These are phyloP conservation scores for Echeveria elegans DNA, from an alignment of 164 flowering plant species.

Conservation along the genomic window DNA sequence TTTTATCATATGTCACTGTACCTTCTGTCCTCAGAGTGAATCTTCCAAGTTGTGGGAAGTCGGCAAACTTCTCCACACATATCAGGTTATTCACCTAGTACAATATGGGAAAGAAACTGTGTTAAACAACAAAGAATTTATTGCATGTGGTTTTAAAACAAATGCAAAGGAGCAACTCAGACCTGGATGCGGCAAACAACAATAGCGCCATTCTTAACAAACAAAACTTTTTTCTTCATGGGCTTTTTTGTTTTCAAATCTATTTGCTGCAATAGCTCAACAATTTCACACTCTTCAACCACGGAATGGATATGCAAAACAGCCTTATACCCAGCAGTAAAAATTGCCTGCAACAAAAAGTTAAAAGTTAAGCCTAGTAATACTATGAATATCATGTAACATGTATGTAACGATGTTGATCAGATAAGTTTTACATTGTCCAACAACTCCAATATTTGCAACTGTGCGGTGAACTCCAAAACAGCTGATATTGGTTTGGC, in stretches of 20 bases:
- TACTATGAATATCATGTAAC: neutral
- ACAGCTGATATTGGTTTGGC: constrained; percentile 67
- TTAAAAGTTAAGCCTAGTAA: neutral
- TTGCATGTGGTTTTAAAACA: neutral
- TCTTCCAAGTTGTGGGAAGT: no score
- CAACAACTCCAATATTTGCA: constrained; percentile 85
- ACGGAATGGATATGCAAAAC: constrained; percentile 86
- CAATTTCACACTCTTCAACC: constrained; percentile 96
- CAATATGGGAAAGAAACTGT: neutral
- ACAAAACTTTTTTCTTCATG: constrained; percentile 77
- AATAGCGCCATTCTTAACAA: constrained; percentile 87
- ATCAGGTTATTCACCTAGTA: constrained; percentile 70
- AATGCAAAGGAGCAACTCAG: neutral
- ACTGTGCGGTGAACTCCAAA: constrained; percentile 73
- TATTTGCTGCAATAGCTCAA: constrained; percentile 73
- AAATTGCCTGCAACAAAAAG: constrained; percentile 62
- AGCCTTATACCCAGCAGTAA: constrained; percentile 98
- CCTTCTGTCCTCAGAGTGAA: no score
- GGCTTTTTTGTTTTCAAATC: constrained; percentile 90
- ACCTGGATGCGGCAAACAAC: constrained; percentile 92
- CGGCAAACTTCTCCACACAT: constrained; percentile 48
- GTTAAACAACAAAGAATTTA: neutral
- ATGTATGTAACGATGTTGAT: neutral
- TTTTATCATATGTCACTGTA: no score
- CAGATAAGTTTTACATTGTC: constrained; percentile 59